Conservation (phyloP, 1,284 basidiomycete genomes). For the Sporisorium graminicola region DNA sequence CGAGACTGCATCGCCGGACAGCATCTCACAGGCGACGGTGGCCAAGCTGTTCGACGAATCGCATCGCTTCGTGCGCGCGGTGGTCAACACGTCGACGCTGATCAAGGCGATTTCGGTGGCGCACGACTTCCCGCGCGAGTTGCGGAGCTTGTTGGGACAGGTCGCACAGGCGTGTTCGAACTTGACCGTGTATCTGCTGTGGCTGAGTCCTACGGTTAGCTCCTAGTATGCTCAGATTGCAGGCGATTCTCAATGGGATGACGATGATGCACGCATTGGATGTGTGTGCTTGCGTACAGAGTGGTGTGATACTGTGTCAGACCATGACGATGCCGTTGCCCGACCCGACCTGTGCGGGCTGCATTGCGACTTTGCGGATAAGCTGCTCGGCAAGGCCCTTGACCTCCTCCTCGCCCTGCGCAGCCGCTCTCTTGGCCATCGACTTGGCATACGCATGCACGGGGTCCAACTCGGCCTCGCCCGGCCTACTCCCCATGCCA, state of each 20-base stretch:
- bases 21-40: constrained; percentile 32
- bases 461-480: constrained; percentile 64
- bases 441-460: constrained; percentile 35
- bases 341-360: constrained; percentile 53
- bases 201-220: constrained; percentile 39
- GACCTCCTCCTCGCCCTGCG: neutral
- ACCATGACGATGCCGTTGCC: constrained; percentile 68
- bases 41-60: constrained; percentile 55
- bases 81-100: constrained; percentile 60
- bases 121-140: constrained; percentile 56
- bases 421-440: constrained; percentile 13
- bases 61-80: constrained; percentile 59
- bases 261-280: no score
- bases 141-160: constrained; percentile 54
- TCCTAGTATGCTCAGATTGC: neutral
- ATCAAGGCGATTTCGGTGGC: constrained; percentile 53
- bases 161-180: constrained; percentile 60
- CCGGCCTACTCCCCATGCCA: constrained; percentile 62
- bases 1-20: constrained; percentile 23
- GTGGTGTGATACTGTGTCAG: no score
- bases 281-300: neutral
- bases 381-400: constrained; percentile 36
- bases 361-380: constrained; percentile 18
- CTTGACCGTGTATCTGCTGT: constrained; percentile 61
- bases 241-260: no score